Evolutionary conservation across 768 basidiomycete genomes (phyloP), one percentile per base, ranked within the genome.

Genomic region (Agrocybe praecox): DNA sequence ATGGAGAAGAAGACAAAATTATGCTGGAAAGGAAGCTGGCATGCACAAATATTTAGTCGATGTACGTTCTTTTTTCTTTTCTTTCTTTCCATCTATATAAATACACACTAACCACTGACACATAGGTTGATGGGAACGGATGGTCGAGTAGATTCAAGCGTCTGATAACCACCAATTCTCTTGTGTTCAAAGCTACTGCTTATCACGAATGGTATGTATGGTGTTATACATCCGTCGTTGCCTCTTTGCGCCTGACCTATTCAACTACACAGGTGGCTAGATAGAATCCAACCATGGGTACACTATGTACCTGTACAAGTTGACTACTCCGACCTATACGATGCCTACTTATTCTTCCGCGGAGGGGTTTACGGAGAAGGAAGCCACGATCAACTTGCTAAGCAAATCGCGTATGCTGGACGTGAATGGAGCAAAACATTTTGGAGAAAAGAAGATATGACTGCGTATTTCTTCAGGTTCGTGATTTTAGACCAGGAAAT

Each of bases 251-350:
- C 26, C 29, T 21, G 17, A 22, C 32, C 11, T 11, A 18, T 14
- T 46, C 23, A 46, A 6, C 50, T 32, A 10, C 42, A 17, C 53
- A 83, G 81, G 82, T 85, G 75, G 57, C 73, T 65, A 1, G 81
- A 84, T 53, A 75, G 82, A 21, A 72, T 83, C 49, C 76, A 72
- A 26, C 84, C 87, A 0, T 89, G 87, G 87, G 80, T 88, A 2
- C 89, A 91, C 67, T 91, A 87, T 62, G 76, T 90, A 15, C 88
- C 89, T 1, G 72, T 90, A 8, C 83, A 85, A 60, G 65, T 82
- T 1, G 84, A 86, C 58, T 78, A 85, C 29, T 74, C 80, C 0
- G 88, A 91, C 66, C 65, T 93, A 10, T 81, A 85, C 68, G 90
- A 92, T 62, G 72, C 82, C 2, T 78, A 89, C 33, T 72, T 83